phyloP scores from a whole-genome alignment of 2,329 filamentous ascomycete genomes.

The Leptographium procerum region DNA sequence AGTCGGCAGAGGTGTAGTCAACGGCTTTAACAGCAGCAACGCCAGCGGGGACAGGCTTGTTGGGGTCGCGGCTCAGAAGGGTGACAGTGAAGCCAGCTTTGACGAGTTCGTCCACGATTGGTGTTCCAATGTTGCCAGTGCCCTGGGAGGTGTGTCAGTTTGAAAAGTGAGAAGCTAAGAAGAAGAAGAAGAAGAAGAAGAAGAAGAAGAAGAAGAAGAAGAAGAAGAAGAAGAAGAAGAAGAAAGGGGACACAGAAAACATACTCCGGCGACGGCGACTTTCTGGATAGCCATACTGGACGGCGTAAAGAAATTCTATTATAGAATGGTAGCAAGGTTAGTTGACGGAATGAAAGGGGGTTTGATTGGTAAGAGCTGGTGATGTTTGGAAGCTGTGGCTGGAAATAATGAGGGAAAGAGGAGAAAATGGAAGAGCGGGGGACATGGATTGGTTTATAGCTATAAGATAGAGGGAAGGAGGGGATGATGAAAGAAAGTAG shows the following conservation, averaged over 20 bases:
- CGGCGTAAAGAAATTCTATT: slow-evolving; percentile 1
- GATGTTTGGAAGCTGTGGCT: background rate
- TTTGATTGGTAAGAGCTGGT: too few relatives aligned
- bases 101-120: slow-evolving; percentile 20
- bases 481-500: background rate
- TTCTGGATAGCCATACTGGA: slow-evolving; percentile 20
- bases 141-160: slow-evolving; percentile 15
- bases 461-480: background rate
- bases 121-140: slow-evolving; percentile 21
- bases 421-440: background rate
- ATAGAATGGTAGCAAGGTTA: background rate
- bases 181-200: background rate
- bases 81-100: slow-evolving; percentile 34
- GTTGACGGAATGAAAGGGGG: too few relatives aligned
- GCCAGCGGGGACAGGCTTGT: slow-evolving; percentile 22
- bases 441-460: too few relatives aligned
- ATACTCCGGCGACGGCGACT: slow-evolving; percentile 25
- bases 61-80: slow-evolving; percentile 35
- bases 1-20: slow-evolving; percentile 28
- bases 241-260: slow-evolving; percentile 3
- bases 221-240: background rate
- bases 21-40: slow-evolving; percentile 30
- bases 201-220: background rate
- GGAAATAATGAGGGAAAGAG: background rate
- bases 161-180: background rate